Base-by-base conservation (phyloP, 73 alveolate genomes). In the Blepharisma stoltei region DNA sequence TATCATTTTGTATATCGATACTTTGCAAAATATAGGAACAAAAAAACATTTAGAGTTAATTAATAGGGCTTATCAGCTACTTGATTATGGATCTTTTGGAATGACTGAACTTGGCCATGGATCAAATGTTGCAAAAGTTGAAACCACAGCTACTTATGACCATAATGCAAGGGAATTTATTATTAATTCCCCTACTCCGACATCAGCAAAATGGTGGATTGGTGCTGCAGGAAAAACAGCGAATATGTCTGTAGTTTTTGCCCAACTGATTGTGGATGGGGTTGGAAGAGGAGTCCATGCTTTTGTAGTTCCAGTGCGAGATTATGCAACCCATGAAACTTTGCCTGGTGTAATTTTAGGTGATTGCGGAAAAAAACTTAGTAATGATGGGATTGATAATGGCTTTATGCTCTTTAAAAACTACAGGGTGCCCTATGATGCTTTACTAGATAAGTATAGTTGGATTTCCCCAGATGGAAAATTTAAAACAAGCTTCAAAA, bases 21-120 rank as follows among this genome's bases (percentile, higher is more conserved):
- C 41, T 32, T 32, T 32, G 41, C 41, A 32, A 32, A 32, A 32
- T 32, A 3, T 32, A 32, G 41, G 41, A 3, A 32, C 41, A 0
- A 32, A 32, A 32, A 32, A 32, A 3, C 41, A 32, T 32, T 32
- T 32, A 3, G 41, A 32, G 41, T 32, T 32, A 32, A 32, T 32
- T 32, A 32, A 32, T 32, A 32, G 41, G 41, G 41, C 41, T 32
- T 32, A 32, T 32, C 41, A 32, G 41, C 41, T 32, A 3, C 41
- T 32, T 32, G 41, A 32, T 32, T 32, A 32, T 32, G 41, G 41
- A 3, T 32, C 41, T 32, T 32, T 32, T 32, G 41, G 41, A 32
- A 32, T 32, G 77, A 91, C 97, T 49, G 97, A 91, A 75, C 48
- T 91, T 18, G 97, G 97, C 7, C 95, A 88, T 73, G 97, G 97